These are phyloP conservation scores for Corynascus novoguineensis DNA, from an alignment of 495 filamentous ascomycete genomes.

Conservation along the genomic window DNA sequence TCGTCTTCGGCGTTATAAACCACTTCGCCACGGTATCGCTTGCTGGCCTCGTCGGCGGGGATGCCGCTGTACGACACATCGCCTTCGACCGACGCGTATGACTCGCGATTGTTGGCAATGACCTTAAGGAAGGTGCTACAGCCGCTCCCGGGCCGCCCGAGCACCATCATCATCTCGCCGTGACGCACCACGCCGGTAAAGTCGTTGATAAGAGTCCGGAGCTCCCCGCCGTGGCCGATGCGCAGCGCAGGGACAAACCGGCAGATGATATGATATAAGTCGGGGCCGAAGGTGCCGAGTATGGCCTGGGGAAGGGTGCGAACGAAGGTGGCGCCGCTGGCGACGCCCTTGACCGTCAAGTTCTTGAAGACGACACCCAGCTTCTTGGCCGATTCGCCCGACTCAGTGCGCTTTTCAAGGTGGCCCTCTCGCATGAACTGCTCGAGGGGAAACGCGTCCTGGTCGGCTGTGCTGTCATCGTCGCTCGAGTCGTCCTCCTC, in stretches of 20 bases:
- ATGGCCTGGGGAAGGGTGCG: conserved; percentile 72
- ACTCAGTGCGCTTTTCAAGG: conserved; percentile 69
- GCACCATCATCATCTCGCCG: conserved; percentile 76
- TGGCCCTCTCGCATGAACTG: conserved; percentile 74
- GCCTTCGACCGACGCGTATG: conserved; percentile 62
- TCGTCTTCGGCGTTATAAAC: conserved; percentile 83
- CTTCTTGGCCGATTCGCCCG: conserved; percentile 65
- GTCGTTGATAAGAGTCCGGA: conserved; percentile 62
- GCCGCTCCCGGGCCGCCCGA: conserved; percentile 73
- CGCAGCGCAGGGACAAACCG: conserved; percentile 59
- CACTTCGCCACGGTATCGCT: conserved; percentile 72
- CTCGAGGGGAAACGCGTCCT: conserved; percentile 58
- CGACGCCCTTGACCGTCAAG: conserved; percentile 68
- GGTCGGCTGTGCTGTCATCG: conserved; percentile 31
- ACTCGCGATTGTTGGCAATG: conserved; percentile 62
- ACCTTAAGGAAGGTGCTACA: conserved; percentile 77
- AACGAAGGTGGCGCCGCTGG: conserved; percentile 61
- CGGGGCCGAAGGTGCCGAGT: conserved; percentile 77
- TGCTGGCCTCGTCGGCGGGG: conserved; percentile 59
- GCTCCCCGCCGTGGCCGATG: conserved; percentile 36
- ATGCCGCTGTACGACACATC: conserved; percentile 75
- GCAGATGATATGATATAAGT: conserved; percentile 66
- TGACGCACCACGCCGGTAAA: conserved; percentile 74
- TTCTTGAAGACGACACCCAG: conserved; percentile 80
- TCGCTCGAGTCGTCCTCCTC: conserved; percentile 41